A percentile compares a stretch with the other conserved stretches of the same genome.
Evolutionary conservation across 352 stramenopile genomes (phyloP).

Genomic region (Globisporangium parvum): DNA sequence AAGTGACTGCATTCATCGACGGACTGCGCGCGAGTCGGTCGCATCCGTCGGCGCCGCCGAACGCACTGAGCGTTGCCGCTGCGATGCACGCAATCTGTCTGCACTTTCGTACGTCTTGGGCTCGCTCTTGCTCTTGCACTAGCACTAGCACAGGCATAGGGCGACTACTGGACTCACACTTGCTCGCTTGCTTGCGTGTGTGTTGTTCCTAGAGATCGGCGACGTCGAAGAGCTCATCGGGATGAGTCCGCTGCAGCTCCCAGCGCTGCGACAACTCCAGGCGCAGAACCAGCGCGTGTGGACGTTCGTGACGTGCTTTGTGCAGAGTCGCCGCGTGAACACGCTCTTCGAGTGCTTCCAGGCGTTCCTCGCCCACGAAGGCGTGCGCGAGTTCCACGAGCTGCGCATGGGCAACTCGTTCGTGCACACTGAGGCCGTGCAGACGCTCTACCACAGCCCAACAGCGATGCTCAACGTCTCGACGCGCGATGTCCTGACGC

Average conservation of each 20-base stretch:
- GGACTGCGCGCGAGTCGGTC: conserved; percentile 44
- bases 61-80: conserved; percentile 41
- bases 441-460: conserved; percentile 51
- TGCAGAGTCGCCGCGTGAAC: conserved; percentile 62
- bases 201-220: conserved; percentile 23
- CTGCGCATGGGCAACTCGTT: conserved; percentile 81
- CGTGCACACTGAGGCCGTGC: conserved; percentile 69
- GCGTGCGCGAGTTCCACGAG: conserved; percentile 51
- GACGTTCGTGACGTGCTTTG: conserved; percentile 76
- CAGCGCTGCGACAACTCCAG: conserved; percentile 48
- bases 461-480: conserved; percentile 43
- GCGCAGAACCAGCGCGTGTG: conserved; percentile 68
- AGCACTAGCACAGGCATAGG: neutral
- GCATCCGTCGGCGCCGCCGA: conserved; percentile 37
- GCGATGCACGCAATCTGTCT: conserved; percentile 48
- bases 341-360: conserved; percentile 72
- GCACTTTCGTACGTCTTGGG: conserved; percentile 48
- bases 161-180: neutral
- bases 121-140: conserved; percentile 2
- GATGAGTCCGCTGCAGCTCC: conserved; percentile 32
- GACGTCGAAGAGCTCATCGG: conserved; percentile 55
- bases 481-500: conserved; percentile 59
- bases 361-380: conserved; percentile 61
- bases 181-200: conserved; percentile 1
- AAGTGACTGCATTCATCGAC: conserved; percentile 61